Conservation (phyloP, 2,329 filamentous ascomycete species). For the Rutstroemia sydowiana region DNA sequence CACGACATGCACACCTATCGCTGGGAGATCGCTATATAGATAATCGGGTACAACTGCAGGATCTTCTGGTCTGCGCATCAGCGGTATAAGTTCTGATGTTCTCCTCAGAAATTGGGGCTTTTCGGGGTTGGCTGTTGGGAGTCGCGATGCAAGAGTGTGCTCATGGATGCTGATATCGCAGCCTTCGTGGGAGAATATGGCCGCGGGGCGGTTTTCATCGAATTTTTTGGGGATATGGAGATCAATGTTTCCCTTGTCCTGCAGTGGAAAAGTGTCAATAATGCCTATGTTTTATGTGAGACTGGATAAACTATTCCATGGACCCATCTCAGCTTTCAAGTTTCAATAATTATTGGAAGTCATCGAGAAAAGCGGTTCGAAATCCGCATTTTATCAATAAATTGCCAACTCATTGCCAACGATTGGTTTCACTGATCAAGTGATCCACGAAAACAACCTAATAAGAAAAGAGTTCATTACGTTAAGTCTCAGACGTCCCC, state of each 20-base stretch:
- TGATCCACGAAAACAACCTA: too few relatives aligned
- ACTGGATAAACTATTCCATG: too few relatives aligned
- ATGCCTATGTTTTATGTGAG: too few relatives aligned
- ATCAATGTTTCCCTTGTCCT: background rate
- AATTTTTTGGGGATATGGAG: background rate
- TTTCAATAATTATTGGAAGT: too few relatives aligned
- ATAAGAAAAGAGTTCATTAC: slow-evolving; percentile 21
- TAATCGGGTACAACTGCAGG: slow-evolving; percentile 35
- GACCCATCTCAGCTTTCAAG: too few relatives aligned
- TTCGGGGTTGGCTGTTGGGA: slow-evolving; percentile 30
- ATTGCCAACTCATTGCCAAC: too few relatives aligned
- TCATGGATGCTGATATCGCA: slow-evolving; percentile 34
- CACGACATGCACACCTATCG: slow-evolving; percentile 41
- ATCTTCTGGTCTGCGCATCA: slow-evolving; percentile 22
- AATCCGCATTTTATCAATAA: too few relatives aligned
- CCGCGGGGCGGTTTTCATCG: slow-evolving; percentile 31
- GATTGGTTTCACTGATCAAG: too few relatives aligned
- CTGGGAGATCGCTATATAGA: slow-evolving; percentile 36
- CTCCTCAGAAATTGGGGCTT: slow-evolving; percentile 28
- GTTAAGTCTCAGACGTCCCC: slow-evolving; percentile 37
- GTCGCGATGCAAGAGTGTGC: slow-evolving; percentile 34
- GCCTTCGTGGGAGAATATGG: slow-evolving; percentile 34
- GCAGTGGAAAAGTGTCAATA: too few relatives aligned
- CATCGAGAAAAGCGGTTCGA: too few relatives aligned
- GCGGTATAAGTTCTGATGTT: slow-evolving; percentile 22